Base-by-base conservation (phyloP, 2,329 filamentous ascomycete genomes). In the Cladosporium sp. region DNA sequence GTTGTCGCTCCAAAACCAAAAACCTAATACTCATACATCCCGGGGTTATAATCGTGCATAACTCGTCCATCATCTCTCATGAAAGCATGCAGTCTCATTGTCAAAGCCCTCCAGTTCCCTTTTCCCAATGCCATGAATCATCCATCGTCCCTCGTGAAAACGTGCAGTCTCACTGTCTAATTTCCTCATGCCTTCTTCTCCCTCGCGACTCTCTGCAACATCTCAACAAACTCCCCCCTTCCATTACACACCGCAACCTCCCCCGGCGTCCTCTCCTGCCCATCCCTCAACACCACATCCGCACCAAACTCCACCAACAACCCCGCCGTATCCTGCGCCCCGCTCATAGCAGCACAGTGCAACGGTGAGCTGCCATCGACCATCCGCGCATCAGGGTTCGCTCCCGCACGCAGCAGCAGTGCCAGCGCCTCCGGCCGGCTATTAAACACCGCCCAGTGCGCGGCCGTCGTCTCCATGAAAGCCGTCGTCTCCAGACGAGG, bases 401-500 rank as follows among this genome's bases (percentile, higher is more conserved):
- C 65, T 22, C 62, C 62, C 3, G 62, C 62, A 43, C 49, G 49
- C 8, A 68, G 48, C 10, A 67, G 54, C 9, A 65, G 49, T 22
- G 59, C 61, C 2, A 65, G 52, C 14, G 60, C 57, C 5, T 60
- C 60, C 4, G 61, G 59, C 56, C 63, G 66, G 31, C 31, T 31
- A 3, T 46, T 40, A 11, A 48, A 49, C 3, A 68, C 56, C 7
- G 59, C 55, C 64, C 63, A 65, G 43, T 63, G 63, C 9, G 63
- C 58, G 2, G 61, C 65, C 8, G 61, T 59, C 10, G 60, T 58
- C n/a, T 60, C 59, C 52, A 68, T 66, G 57, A 66, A 66, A 6
- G 60, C 61, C 9, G 54, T 32, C 28, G 56, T 56, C 41, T 54
- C 45, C n/a, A 66, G 56, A 33, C 65, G 55, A 2, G 65, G 66